These are phyloP conservation scores for Diaporthe sp. DNA, from an alignment of 2,329 filamentous ascomycete genomes.

Conservation along the genomic window DNA sequence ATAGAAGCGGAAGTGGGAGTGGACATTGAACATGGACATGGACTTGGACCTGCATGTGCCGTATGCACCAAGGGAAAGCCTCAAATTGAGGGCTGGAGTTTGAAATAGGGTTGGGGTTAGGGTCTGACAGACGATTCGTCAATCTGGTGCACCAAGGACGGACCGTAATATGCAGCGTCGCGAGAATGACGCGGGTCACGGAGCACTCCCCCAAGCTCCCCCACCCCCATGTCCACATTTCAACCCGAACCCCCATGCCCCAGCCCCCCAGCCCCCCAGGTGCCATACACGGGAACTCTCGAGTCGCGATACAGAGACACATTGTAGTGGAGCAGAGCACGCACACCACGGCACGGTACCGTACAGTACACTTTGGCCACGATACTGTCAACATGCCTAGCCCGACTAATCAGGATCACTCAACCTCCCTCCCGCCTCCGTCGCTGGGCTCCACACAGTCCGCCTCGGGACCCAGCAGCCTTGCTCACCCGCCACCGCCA, in stretches of 20 bases:
- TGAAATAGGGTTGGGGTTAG: too few relatives aligned
- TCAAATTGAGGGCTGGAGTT: too few relatives aligned
- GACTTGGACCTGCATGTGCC: background rate
- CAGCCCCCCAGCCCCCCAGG: background rate
- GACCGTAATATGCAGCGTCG: background rate
- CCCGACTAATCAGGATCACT: conserved; percentile 46
- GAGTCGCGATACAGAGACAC: conserved; percentile 5
- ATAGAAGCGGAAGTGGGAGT: background rate
- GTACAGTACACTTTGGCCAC: conserved; percentile 24
- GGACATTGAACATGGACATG: background rate
- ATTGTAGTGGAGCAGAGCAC: background rate
- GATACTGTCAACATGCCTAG: conserved; percentile 47
- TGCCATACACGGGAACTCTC: background rate
- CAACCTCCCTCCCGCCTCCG: conserved; percentile 19
- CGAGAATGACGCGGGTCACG: conserved; percentile 20
- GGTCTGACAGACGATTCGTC: too few relatives aligned
- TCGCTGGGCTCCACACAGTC: conserved; percentile 38
- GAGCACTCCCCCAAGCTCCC: background rate
- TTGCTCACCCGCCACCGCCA: conserved; percentile 63
- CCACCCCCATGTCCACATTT: background rate
- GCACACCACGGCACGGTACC: background rate
- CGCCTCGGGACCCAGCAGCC: conserved; percentile 28
- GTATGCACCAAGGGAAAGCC: too few relatives aligned
- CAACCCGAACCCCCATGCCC: background rate
- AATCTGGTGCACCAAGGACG: too few relatives aligned